These are phyloP conservation scores for Apiospora saccharicola DNA, from an alignment of 2,329 filamentous ascomycete genomes.

Conservation along the genomic window DNA sequence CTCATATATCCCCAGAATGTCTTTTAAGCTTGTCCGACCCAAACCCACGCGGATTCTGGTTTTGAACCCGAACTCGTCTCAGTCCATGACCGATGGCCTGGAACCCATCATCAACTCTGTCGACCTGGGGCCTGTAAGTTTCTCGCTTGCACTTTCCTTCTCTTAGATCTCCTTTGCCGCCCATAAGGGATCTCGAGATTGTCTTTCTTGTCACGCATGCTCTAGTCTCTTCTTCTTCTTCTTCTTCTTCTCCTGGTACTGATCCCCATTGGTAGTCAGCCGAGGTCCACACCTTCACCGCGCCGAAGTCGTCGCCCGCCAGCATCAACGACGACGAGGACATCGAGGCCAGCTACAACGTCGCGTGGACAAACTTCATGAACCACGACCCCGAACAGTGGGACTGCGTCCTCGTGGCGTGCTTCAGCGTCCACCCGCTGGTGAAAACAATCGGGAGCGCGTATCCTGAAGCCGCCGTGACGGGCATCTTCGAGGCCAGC, in stretches of 20 bases:
- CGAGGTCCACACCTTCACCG: conserved; percentile 70
- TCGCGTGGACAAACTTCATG: conserved; percentile 65
- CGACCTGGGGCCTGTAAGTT: conserved; percentile 47
- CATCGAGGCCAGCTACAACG: conserved; percentile 67
- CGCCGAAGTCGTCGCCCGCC: conserved; percentile 65
- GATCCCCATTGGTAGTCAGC: conserved; percentile 45
- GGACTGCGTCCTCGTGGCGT: conserved; percentile 85
- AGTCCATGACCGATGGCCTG: conserved; percentile 74
- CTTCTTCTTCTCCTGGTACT: background rate
- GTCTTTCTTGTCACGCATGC: background rate
- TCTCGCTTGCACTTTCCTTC: conserved; percentile 20
- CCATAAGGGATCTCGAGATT: background rate
- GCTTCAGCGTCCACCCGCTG: conserved; percentile 85
- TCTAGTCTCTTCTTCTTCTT: background rate
- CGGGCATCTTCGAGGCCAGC: conserved; percentile 89
- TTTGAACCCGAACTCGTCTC: conserved; percentile 81
- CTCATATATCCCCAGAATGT: background rate
- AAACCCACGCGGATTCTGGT: conserved; percentile 65
- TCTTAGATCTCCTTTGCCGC: background rate
- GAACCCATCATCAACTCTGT: conserved; percentile 55
- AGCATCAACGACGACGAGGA: conserved; percentile 83
- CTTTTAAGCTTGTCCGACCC: conserved; percentile 29
- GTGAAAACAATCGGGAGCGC: conserved; percentile 61
- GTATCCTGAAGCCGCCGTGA: conserved; percentile 57
- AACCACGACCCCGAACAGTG: conserved; percentile 33